These are phyloP conservation scores for Ormosia semicastrata DNA, from an alignment of 306 rosid species.

Conservation along the genomic window DNA sequence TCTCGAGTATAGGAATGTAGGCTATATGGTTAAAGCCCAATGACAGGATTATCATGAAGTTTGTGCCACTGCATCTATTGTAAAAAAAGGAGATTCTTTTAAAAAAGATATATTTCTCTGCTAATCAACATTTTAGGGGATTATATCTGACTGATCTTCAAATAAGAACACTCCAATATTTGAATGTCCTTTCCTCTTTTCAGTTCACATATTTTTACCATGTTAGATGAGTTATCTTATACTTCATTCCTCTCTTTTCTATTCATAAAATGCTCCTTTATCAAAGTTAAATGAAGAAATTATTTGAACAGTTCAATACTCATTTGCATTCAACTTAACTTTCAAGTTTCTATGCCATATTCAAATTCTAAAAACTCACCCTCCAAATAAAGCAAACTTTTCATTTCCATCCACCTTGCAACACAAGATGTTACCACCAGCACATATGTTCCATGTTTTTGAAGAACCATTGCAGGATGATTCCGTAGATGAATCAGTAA, in stretches of 20 bases:
- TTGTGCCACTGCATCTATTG: too few relatives aligned
- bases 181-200: not conserved
- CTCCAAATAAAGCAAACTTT: constrained; percentile 78
- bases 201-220: not conserved
- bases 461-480: constrained; percentile 41
- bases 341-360: not conserved
- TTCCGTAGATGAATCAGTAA: constrained; percentile 34
- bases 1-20: not conserved
- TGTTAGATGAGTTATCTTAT: not conserved
- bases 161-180: not conserved
- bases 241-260: not conserved
- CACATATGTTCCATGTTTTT: constrained; percentile 67
- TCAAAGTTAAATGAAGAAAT: not conserved
- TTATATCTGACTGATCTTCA: not conserved
- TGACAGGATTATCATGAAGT: too few relatives aligned
- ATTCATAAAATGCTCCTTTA: not conserved
- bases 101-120: not conserved
- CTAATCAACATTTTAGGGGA: not conserved
- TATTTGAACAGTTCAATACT: not conserved
- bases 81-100: too few relatives aligned
- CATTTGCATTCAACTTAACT: constrained; percentile 10
- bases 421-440: constrained; percentile 57
- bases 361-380: constrained; percentile 60
- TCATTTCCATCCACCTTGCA: constrained; percentile 78
- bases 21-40: not conserved